Conservation (phyloP, 805 yeast genomes). For the Starmerella stigmatis region DNA sequence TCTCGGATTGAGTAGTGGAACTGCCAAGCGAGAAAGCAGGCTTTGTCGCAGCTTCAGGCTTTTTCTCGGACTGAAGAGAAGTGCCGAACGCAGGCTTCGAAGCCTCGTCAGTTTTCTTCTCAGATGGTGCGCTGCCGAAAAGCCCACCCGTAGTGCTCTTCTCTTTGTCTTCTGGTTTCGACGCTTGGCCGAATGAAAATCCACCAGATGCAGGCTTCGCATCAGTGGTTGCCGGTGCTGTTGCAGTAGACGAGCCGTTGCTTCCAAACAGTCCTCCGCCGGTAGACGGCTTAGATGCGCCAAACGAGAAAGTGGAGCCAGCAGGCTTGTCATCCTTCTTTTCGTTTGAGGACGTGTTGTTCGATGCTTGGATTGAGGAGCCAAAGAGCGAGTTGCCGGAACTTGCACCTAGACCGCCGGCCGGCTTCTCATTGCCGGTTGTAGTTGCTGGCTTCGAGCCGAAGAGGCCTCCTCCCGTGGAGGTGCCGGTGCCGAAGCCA, state of each 20-base stretch:
- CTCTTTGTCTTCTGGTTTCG: slow-evolving; percentile 1
- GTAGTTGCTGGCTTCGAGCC: too few relatives aligned
- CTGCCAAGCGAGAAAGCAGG: neutral
- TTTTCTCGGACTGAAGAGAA: too few relatives aligned
- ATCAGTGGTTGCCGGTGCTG: slow-evolving; percentile 5
- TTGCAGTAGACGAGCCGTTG: too few relatives aligned
- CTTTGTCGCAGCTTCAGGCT: too few relatives aligned
- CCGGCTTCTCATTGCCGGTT: too few relatives aligned
- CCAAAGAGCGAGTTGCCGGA: too few relatives aligned
- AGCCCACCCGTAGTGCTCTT: neutral
- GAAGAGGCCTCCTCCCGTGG: too few relatives aligned
- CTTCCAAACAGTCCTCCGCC: too few relatives aligned
- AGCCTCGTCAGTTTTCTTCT: neutral
- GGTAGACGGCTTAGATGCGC: neutral
- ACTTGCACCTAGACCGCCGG: too few relatives aligned
- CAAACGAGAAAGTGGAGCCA: slow-evolving; percentile 14
- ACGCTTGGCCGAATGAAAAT: slow-evolving; percentile 18
- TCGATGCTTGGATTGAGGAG: neutral
- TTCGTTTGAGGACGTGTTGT: neutral
- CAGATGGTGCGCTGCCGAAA: neutral
- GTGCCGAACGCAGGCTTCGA: neutral
- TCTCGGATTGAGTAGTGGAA: neutral
- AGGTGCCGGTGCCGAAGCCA: neutral
- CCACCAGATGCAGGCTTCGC: neutral
- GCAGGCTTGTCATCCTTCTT: slow-evolving; percentile 17